phyloP scores from a whole-genome alignment of 768 basidiomycete genomes.

The Steccherinum ochraceum region DNA sequence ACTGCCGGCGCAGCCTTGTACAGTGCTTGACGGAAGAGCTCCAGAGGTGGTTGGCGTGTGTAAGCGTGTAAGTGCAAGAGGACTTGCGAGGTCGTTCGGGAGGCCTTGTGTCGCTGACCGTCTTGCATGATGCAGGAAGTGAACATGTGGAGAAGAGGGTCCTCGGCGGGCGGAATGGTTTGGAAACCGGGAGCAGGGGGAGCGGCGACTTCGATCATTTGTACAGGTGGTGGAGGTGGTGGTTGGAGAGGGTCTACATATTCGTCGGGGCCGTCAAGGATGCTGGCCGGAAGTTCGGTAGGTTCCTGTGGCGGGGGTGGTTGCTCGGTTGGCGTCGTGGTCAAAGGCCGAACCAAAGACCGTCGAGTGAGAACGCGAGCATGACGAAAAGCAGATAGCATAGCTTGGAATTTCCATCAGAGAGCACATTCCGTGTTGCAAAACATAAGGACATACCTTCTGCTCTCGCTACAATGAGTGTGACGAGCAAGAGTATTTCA shows the following conservation, averaged over 20 bases:
- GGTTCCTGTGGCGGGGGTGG: neutral
- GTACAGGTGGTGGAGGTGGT: neutral
- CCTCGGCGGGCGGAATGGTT: slow-evolving; percentile 66
- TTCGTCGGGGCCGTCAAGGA: neutral
- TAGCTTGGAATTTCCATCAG: no score
- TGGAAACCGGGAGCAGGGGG: slow-evolving; percentile 10
- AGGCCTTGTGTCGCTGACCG: slow-evolving; percentile 60
- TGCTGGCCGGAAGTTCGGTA: neutral
- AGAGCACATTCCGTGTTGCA: no score
- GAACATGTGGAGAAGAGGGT: slow-evolving; percentile 68
- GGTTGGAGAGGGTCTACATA: neutral
- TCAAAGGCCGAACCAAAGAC: neutral
- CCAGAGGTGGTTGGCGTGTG: slow-evolving; percentile 74
- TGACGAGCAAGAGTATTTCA: no score
- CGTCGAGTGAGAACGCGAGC: neutral
- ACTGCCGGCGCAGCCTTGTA: slow-evolving; percentile 65
- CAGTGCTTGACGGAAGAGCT: slow-evolving; percentile 72
- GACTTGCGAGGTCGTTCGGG: slow-evolving; percentile 49
- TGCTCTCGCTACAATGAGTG: no score
- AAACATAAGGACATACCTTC: no score
- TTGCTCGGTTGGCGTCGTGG: neutral
- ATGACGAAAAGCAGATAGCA: neutral
- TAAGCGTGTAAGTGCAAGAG: slow-evolving; percentile 68
- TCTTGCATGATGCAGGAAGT: slow-evolving; percentile 54
- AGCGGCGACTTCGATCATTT: neutral